phyloP scores from a whole-genome alignment of 1,284 basidiomycete species.

The Inonotus obliquus region DNA sequence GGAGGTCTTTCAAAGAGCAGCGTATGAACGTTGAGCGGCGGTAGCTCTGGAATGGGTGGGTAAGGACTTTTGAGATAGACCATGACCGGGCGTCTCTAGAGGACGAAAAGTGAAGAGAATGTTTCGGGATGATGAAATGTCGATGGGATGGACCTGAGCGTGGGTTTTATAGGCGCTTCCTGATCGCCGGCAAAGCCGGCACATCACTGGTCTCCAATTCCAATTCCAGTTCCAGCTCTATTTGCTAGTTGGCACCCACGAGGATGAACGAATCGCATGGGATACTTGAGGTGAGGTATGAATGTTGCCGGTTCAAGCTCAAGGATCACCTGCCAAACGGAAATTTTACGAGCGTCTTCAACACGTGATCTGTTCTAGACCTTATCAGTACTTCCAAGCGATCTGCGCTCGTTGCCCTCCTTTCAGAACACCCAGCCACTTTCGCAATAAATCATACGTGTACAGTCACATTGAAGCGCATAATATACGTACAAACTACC shows the following conservation, averaged over 20 bases:
- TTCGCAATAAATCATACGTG: no score
- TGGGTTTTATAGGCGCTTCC: not conserved
- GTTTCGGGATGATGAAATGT: not conserved
- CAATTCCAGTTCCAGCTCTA: not conserved
- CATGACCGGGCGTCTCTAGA: not conserved
- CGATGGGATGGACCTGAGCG: not conserved
- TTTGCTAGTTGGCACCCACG: not conserved
- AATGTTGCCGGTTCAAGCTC: no score
- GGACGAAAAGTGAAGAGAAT: not conserved
- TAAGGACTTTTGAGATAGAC: conserved; percentile 33
- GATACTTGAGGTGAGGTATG: no score
- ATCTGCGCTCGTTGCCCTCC: no score
- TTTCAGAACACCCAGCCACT: no score
- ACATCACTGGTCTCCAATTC: not conserved
- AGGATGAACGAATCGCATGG: not conserved
- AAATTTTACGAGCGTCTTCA: not conserved
- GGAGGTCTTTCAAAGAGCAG: conserved; percentile 47
- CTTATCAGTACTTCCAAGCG: no score
- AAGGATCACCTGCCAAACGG: no score
- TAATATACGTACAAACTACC: no score
- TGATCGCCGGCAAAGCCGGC: not conserved
- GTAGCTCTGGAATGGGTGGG: conserved; percentile 32
- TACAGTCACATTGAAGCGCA: no score
- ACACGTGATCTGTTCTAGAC: not conserved
- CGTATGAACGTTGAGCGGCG: conserved; percentile 53